Evolutionary conservation across 176 grass and related monocot species (phyloP).

Genomic region (Zea mays): Zm-B73-REFERENCE-NAM-5.0 NC_050100.1:223685501-223686000

Average conservation of each 20-base stretch:
- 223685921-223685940: too few relatives aligned
- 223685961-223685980: too few relatives aligned
- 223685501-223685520: not conserved
- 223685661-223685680: not conserved
- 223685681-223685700: not conserved
- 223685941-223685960: too few relatives aligned
- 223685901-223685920: too few relatives aligned
- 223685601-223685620: not conserved
- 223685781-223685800: not conserved
- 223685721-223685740: not conserved
- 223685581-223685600: not conserved
- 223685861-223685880: too few relatives aligned
- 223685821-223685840: constrained; percentile 1
- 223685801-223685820: not conserved
- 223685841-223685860: not conserved
- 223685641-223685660: not conserved
- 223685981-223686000: too few relatives aligned
- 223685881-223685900: too few relatives aligned
- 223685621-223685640: not conserved
- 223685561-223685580: not conserved
- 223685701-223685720: not conserved
- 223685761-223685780: not conserved
- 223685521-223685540: not conserved
- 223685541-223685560: not conserved
- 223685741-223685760: not conserved